A percentile compares a stretch with the other conserved stretches of the same genome.
These are phyloP conservation scores for Aspergillus aculeatinus DNA, from an alignment of 2,329 filamentous ascomycete genomes.

Conservation along the genomic window DNA sequence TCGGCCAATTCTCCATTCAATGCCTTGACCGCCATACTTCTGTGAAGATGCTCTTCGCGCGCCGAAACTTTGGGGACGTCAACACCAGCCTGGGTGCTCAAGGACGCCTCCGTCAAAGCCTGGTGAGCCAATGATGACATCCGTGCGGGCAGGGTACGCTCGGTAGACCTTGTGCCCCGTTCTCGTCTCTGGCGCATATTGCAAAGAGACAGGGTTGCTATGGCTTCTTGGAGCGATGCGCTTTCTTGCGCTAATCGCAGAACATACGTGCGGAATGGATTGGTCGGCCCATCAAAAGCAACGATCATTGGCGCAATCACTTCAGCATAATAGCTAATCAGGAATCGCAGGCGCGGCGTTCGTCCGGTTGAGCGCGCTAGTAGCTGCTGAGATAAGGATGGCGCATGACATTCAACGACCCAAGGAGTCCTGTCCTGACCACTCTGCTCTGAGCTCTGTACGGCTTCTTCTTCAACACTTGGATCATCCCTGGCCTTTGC, in stretches of 20 bases:
- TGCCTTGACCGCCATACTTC: conserved; percentile 76
- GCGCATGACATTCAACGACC: conserved; percentile 24
- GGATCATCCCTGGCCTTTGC: not conserved
- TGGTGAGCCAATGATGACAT: conserved; percentile 49
- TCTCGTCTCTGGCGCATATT: conserved; percentile 79
- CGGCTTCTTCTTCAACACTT: not conserved
- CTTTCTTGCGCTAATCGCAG: conserved; percentile 74
- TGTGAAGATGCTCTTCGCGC: conserved; percentile 77
- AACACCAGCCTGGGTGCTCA: conserved; percentile 43
- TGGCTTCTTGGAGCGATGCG: conserved; percentile 84
- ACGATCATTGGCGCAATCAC: conserved; percentile 91
- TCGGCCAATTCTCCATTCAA: conserved; percentile 83
- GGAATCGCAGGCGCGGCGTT: conserved; percentile 77
- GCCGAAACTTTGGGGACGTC: conserved; percentile 59
- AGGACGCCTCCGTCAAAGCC: conserved; percentile 40
- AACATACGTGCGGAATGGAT: conserved; percentile 83
- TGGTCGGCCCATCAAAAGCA: conserved; percentile 79
- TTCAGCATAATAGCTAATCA: conserved; percentile 91
- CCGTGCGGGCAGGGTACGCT: conserved; percentile 51
- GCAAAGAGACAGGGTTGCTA: conserved; percentile 84
- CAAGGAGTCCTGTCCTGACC: conserved; percentile 8
- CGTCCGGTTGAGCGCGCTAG: conserved; percentile 54
- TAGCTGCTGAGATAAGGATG: conserved; percentile 38
- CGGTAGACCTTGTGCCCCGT: conserved; percentile 55
- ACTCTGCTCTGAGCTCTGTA: not conserved